Conservation (phyloP, 1,284 basidiomycete genomes). For the Peniophora sp. region DNA sequence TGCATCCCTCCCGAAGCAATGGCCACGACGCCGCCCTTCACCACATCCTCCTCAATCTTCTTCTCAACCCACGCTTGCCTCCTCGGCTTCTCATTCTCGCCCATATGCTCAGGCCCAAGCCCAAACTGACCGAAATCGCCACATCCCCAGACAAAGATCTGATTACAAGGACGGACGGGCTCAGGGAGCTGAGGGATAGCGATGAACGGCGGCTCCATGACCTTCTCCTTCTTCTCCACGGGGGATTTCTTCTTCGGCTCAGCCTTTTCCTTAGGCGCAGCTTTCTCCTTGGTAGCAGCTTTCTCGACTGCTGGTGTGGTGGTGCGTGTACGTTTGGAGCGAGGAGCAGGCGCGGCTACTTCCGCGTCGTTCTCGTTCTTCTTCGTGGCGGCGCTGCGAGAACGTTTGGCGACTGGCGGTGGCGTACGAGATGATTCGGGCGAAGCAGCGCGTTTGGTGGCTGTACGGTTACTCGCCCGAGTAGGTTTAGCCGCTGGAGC, state of each 20-base stretch:
- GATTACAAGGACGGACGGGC: slow-evolving; percentile 39
- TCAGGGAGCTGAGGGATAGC: slow-evolving; percentile 9
- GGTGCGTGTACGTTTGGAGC: too few species aligned
- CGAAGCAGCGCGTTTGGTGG: slow-evolving; percentile 9
- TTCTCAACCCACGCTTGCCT: slow-evolving; percentile 59
- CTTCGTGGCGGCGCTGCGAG: too few species aligned
- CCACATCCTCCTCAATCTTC: slow-evolving; percentile 53
- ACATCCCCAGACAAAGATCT: slow-evolving; percentile 79
- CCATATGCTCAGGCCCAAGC: slow-evolving; percentile 62
- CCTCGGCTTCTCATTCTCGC: slow-evolving; percentile 66
- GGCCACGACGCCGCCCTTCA: slow-evolving; percentile 70
- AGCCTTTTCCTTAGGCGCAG: too few species aligned
- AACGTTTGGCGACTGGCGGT: slow-evolving; percentile 10
- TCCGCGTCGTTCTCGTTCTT: background rate
- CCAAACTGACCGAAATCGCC: slow-evolving; percentile 90
- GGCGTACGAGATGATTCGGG: slow-evolving; percentile 10
- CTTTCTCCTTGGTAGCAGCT: too few species aligned
- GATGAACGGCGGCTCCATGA: slow-evolving; percentile 7
- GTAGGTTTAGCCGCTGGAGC: too few species aligned
- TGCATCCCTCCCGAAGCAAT: slow-evolving; percentile 81
- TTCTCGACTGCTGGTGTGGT: too few species aligned
- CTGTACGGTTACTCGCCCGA: too few species aligned
- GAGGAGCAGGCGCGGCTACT: too few species aligned
- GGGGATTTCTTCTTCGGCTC: too few species aligned
- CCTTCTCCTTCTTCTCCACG: too few species aligned